Conservation (phyloP, 2,329 filamentous ascomycete species). For the Pseudogymnoascus sp. region DNA sequence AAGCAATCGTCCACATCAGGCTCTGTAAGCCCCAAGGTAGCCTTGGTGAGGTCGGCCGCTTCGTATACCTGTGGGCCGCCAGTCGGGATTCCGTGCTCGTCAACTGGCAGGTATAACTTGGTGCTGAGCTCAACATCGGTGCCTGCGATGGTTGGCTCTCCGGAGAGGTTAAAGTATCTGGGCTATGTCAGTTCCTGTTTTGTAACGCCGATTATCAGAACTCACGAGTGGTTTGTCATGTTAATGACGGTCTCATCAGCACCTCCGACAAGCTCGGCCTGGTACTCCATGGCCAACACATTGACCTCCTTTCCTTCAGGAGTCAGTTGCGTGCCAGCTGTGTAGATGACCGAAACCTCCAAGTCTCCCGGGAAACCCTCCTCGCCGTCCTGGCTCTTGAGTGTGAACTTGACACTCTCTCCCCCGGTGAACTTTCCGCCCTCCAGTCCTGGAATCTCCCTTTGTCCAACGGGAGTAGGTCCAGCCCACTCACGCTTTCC, state of each 20-base stretch:
- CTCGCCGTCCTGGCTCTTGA: constrained; percentile 70
- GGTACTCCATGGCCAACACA: constrained; percentile 80
- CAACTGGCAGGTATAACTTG: constrained; percentile 64
- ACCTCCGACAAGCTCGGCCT: constrained; percentile 71
- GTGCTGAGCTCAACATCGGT: constrained; percentile 53
- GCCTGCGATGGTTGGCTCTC: constrained; percentile 50
- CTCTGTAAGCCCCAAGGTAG: constrained; percentile 58
- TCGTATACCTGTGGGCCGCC: constrained; percentile 56
- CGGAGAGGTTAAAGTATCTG: constrained; percentile 60
- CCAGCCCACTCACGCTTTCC: constrained; percentile 72
- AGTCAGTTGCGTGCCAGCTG: constrained; percentile 58
- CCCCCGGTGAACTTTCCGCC: constrained; percentile 57
- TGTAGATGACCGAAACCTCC: constrained; percentile 71
- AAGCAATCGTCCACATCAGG: constrained; percentile 90
- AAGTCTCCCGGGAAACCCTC: constrained; percentile 87
- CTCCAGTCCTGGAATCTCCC: constrained; percentile 43
- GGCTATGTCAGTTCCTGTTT: constrained; percentile 10
- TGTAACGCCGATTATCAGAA: constrained; percentile 13
- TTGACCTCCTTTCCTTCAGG: constrained; percentile 54
- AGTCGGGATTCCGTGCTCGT: constrained; percentile 66
- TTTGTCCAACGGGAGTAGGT: constrained; percentile 52
- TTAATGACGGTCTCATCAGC: constrained; percentile 87
- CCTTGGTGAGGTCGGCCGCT: constrained; percentile 58
- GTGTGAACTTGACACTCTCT: constrained; percentile 59
- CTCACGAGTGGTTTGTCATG: constrained; percentile 89